A percentile compares a stretch with the other conserved stretches of the same genome.
Evolutionary conservation across 2,329 filamentous ascomycete genomes (phyloP).

Genomic region (Curvularia spicifera): DNA sequence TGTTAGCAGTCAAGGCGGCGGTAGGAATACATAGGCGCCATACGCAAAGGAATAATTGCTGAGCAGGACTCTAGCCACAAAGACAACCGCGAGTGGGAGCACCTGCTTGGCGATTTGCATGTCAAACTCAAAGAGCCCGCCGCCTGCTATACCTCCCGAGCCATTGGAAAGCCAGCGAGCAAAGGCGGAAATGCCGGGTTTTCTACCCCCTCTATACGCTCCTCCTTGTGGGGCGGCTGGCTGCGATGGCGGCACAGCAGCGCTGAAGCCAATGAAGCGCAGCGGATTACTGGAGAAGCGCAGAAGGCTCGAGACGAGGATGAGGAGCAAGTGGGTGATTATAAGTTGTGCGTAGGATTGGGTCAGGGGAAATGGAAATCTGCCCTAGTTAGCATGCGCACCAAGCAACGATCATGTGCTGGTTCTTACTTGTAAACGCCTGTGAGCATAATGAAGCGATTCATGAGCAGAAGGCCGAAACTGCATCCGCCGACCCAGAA

Average conservation of each 20-base stretch:
- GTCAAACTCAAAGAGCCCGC: constrained; percentile 61
- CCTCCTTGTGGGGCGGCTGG: constrained; percentile 42
- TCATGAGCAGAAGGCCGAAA: constrained; percentile 58
- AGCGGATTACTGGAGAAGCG: constrained; percentile 54
- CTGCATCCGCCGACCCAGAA: constrained; percentile 57
- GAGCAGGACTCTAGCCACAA: constrained; percentile 58
- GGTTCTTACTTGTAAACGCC: constrained; percentile 53
- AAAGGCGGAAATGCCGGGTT: constrained; percentile 34
- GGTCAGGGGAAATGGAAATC: constrained; percentile 61
- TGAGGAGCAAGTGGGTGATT: constrained; percentile 57
- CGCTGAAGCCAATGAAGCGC: constrained; percentile 51
- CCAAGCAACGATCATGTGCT: too few relatives aligned
- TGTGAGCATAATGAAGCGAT: constrained; percentile 59
- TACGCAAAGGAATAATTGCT: constrained; percentile 63
- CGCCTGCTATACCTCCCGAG: constrained; percentile 60
- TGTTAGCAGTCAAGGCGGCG: constrained; percentile 13
- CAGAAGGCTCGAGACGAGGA: constrained; percentile 57
- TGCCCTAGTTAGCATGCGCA: constrained; percentile 36
- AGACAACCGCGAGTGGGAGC: constrained; percentile 58
- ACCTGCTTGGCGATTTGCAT: constrained; percentile 55
- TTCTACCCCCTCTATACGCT: constrained; percentile 37
- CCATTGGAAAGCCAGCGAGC: constrained; percentile 49
- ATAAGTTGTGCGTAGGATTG: constrained; percentile 59
- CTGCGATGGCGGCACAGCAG: constrained; percentile 54
- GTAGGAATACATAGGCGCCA: constrained; percentile 15